Conservation (phyloP, 495 filamentous ascomycete genomes). For the Penicillium waksmanii region DNA sequence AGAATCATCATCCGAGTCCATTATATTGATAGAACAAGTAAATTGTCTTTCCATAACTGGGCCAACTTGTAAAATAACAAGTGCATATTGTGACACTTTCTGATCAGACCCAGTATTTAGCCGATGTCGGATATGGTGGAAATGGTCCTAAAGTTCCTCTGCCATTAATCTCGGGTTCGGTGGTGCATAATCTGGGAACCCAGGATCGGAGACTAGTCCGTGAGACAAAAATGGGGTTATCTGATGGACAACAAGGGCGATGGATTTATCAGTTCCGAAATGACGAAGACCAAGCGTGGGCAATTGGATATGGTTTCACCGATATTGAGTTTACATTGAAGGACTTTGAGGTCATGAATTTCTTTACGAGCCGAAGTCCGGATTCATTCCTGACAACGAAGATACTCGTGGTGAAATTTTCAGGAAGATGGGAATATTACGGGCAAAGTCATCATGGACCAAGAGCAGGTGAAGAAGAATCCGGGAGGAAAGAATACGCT, state of each 20-base stretch:
- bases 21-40: too few species aligned
- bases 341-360: constrained; percentile 8
- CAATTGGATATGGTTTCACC: background rate
- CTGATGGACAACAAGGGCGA: background rate
- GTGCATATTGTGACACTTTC: constrained; percentile 6
- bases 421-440: background rate
- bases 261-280: constrained; percentile 8
- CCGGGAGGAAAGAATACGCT: constrained; percentile 1
- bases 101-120: background rate
- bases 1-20: too few species aligned
- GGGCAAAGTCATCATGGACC: background rate
- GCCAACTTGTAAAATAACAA: too few species aligned
- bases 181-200: background rate
- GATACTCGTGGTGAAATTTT: constrained; percentile 2
- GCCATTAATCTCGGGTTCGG: background rate
- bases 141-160: constrained; percentile 3
- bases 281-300: background rate
- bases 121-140: constrained; percentile 3
- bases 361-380: constrained; percentile 2
- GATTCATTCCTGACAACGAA: constrained; percentile 1
- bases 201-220: background rate
- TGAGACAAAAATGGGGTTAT: background rate
- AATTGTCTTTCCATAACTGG: too few species aligned
- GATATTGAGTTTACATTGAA: constrained; percentile 3
- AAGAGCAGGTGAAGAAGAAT: constrained; percentile 6